Evolutionary conservation across 768 basidiomycete genomes (phyloP), one percentile per base, ranked within the genome.

Genomic region (Hysterangium stoloniferum): DNA sequence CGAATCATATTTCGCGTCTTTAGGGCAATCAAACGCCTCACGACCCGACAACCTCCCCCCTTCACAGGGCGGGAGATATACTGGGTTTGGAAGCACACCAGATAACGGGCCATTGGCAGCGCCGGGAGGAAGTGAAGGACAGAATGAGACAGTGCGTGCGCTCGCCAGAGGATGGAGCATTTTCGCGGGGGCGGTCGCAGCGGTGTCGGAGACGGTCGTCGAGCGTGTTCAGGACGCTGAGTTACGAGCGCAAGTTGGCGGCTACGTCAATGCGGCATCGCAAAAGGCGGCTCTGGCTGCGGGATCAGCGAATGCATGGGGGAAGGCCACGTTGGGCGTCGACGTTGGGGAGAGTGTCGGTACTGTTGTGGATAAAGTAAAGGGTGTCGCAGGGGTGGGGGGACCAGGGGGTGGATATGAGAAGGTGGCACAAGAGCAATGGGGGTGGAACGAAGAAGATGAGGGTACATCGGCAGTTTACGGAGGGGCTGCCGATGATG

Each of bases 81-180:
- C 81, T 53, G 94, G 96, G 8, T 99, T 99, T 64, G 91, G 94
- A 7, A 92, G 70, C 58, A 84, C 89, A 0, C 85, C 90, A n/a
- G 66, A 77, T 1, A 80, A 84, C 11, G 45, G 45, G 5, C 66
- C 76, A 4, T 79, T 82, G 8, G 78, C 84, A 29, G 82, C 84
- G 9, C 95, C 95, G 0, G 75, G 82, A 0, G 62, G 97, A 2
- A 66, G 71, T 35, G 94, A 99, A 17, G 67, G 98, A 27, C 89
- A 95, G 63, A 79, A 85, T 38, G 90, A 91, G 61, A 95, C 95
- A 0, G 65, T 84, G 32, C 81, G 78, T 7, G 94, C 95, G 0
- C 66, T 97, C 12, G 79, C 79, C 59, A 97, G 97, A 70, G 92
- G 94, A 38, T 98, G 96, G 96, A 90, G 91, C 22, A 67, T 98